Percentiles rank a stretch among this genome's conserved stretches.
These are phyloP conservation scores for Crataegus laevigata DNA, from an alignment of 306 rosid genomes.

Conservation along the genomic window DNA sequence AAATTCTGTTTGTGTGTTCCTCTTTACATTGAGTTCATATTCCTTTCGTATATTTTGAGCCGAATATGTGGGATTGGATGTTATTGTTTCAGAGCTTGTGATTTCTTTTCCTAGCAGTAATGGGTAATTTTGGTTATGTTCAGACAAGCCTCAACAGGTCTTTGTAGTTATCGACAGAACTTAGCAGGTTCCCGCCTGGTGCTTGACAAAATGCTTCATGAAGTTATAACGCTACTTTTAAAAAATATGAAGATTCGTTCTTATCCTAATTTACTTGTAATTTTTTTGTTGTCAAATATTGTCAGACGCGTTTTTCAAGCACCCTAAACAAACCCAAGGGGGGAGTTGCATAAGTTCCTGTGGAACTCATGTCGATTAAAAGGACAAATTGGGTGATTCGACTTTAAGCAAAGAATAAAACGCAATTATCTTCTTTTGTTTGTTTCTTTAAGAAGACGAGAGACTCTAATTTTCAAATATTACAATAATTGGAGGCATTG, in stretches of 20 bases:
- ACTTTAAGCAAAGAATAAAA: neutral
- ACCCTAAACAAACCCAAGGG: too few relatives aligned
- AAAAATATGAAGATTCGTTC: too few relatives aligned
- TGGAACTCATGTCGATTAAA: too few relatives aligned
- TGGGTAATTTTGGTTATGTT: too few relatives aligned
- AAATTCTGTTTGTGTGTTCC: neutral
- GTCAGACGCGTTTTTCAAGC: too few relatives aligned
- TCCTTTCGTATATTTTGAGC: neutral
- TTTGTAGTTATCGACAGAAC: neutral
- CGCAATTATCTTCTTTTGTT: neutral
- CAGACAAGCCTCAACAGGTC: neutral
- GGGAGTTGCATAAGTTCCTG: too few relatives aligned
- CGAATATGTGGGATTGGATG: neutral
- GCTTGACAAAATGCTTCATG: too few relatives aligned
- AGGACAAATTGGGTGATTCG: slow-evolving; percentile 25
- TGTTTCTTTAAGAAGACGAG: neutral
- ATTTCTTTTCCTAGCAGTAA: neutral
- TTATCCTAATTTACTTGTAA: too few relatives aligned
- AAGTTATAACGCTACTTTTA: too few relatives aligned
- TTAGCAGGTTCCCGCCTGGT: too few relatives aligned
- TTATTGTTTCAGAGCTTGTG: neutral
- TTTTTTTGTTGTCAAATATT: too few relatives aligned
- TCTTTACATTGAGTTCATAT: neutral
- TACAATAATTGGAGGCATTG: neutral
- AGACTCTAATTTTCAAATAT: neutral